Percentiles rank a stretch among this genome's conserved stretches.
phyloP scores from a whole-genome alignment of 2,329 filamentous ascomycete genomes.

The Venturia effusa region DNA sequence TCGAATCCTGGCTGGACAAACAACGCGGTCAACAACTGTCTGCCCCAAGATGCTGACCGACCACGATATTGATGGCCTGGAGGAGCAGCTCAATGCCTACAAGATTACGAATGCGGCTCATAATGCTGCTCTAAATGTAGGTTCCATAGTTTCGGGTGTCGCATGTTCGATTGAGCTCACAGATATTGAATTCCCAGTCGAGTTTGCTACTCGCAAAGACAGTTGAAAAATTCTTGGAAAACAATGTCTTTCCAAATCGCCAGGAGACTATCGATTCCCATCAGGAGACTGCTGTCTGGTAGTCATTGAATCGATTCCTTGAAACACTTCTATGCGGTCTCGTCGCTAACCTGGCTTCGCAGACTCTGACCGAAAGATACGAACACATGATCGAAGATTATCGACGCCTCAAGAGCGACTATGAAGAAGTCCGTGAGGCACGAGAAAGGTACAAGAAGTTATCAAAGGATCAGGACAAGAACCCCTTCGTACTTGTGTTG shows the following conservation, averaged over 20 bases:
- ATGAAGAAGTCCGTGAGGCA: slow-evolving; percentile 44
- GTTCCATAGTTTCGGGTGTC: background rate
- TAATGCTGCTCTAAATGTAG: background rate
- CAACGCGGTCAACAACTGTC: background rate
- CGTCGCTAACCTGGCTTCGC: background rate
- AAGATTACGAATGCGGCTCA: background rate
- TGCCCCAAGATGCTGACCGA: slow-evolving; percentile 2
- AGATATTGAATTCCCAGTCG: too few relatives aligned
- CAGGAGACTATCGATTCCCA: background rate
- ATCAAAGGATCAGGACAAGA: slow-evolving; percentile 33
- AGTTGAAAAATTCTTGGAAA: background rate
- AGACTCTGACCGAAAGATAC: slow-evolving; percentile 28
- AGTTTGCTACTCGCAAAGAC: background rate
- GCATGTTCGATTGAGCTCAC: too few relatives aligned
- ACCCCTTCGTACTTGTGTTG: slow-evolving; percentile 50
- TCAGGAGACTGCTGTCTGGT: background rate
- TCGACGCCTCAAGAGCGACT: slow-evolving; percentile 44
- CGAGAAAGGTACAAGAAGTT: slow-evolving; percentile 46
- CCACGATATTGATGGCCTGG: slow-evolving; percentile 2
- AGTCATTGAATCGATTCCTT: background rate
- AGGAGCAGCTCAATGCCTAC: background rate
- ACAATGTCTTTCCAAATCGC: background rate
- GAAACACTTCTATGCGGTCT: background rate
- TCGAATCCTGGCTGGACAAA: background rate
- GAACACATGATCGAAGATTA: slow-evolving; percentile 42